A percentile compares a stretch with the other conserved stretches of the same genome.
Evolutionary conservation across 1,139 yeast species (phyloP).

Genomic region (Magnusiomyces paraingens): DNA sequence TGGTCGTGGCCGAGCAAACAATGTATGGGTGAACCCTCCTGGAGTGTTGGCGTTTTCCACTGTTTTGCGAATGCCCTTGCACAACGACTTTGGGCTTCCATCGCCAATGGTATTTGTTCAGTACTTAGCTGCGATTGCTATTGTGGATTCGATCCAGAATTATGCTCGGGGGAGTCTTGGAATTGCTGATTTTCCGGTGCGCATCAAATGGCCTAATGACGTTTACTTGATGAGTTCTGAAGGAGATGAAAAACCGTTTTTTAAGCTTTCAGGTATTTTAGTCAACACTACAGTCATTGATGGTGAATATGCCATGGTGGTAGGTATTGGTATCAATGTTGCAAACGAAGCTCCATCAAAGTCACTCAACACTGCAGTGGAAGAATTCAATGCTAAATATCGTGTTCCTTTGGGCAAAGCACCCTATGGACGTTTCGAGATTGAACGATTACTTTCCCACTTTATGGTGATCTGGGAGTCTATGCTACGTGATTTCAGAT

Average conservation of each 20-base stretch:
- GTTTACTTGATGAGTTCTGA: conserved; percentile 64
- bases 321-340: conserved; percentile 86
- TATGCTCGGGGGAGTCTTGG: conserved; percentile 59
- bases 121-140: conserved; percentile 76
- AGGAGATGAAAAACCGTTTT: conserved; percentile 39
- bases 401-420: conserved; percentile 39
- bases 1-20: conserved; percentile 93
- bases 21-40: conserved; percentile 89
- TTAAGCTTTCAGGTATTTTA: conserved; percentile 78
- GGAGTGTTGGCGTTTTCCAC: conserved; percentile 86
- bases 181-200: conserved; percentile 54
- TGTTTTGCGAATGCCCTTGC: conserved; percentile 52
- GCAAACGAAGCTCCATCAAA: conserved; percentile 88
- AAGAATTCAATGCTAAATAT: conserved; percentile 42
- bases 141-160: conserved; percentile 65
- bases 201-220: conserved; percentile 97
- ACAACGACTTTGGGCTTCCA: conserved; percentile 30
- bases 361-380: conserved; percentile 67
- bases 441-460: conserved; percentile 65
- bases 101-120: conserved; percentile 73
- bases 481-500: conserved; percentile 52
- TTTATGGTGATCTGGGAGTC: conserved; percentile 59
- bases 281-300: conserved; percentile 67
- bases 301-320: conserved; percentile 50
- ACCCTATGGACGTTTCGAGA: conserved; percentile 33